Evolutionary conservation across 768 basidiomycete genomes (phyloP), one percentile per base, ranked within the genome.

Genomic region (Leucocoprinus birnbaumii): DNA sequence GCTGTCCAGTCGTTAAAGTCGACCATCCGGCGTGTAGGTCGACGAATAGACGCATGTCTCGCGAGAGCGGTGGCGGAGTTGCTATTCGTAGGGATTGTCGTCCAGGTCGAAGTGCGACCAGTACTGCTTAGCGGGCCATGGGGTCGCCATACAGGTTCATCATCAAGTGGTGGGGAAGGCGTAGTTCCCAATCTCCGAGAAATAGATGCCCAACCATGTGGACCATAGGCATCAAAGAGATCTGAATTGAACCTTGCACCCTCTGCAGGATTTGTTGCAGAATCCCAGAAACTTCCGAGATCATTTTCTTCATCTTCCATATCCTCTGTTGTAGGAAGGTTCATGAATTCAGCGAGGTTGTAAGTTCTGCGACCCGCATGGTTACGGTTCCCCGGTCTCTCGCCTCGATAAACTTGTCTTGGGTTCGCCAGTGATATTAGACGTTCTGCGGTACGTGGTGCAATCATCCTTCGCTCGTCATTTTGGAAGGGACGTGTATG

Each of bases 1-100:
- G 80, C 67, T 0, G 87, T 85, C 58, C 86, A 89, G 24, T 90
- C 88, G 62, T 78, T 84, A 66, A 91, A 89, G 58, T 90, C 87
- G 13, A 81, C 74, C 13, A 80, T 74, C 31, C 87, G 73, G 25
- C 78, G 73, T 27, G 71, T 62, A 1, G 82, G 74, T 21, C 86
- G 85, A 24, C 86, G 85, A 45, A 87, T 73, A 19, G 85, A 82
- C 0, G 81, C 68, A 57, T 85, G 84, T 31, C 87, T 82, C 16
- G 75, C 70, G 16, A 86, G 68, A 5, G 67, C 63, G 9, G 67
- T 59, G 6, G 64, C 49, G 1, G 58, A 50, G 9, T 59, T 25
- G 38, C 67, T 45, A 16, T 60, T 56, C 43, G 58, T 58, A 4
- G 63, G 60, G 25, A 67, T 59, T 26, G 70, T 19, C 2, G 51